Conservation (phyloP, 2,329 filamentous ascomycete genomes). For the Simplicillium aogashimaense region DNA sequence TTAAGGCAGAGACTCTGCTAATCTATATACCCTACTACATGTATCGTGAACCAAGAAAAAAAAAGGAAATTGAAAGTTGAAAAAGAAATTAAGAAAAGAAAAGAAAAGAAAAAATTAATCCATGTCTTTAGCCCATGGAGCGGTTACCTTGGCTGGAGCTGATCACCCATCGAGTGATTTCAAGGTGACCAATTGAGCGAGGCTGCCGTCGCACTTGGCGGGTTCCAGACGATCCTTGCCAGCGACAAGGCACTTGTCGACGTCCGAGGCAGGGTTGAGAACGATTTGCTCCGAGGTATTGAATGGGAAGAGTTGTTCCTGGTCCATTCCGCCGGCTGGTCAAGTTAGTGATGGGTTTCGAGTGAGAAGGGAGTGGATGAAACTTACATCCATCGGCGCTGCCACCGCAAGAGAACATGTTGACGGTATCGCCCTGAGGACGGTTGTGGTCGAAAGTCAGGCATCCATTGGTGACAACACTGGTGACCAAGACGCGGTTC, state of each 20-base stretch:
- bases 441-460: slow-evolving; percentile 38
- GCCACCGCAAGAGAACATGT: slow-evolving; percentile 41
- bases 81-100: background rate
- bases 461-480: slow-evolving; percentile 39
- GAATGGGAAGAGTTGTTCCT: slow-evolving; percentile 39
- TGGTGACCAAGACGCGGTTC: slow-evolving; percentile 34
- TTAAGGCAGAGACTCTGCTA: too few relatives aligned
- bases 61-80: background rate
- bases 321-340: slow-evolving; percentile 32
- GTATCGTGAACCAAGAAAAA: too few relatives aligned
- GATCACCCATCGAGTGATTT: background rate
- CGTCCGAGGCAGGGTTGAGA: slow-evolving; percentile 33
- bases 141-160: background rate
- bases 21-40: too few relatives aligned
- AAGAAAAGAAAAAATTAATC: background rate
- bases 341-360: background rate
- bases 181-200: background rate
- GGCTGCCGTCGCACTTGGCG: background rate
- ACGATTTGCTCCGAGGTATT: slow-evolving; percentile 27
- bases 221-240: slow-evolving; percentile 6
- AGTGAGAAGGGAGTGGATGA: background rate
- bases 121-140: background rate
- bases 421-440: slow-evolving; percentile 33
- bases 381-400: slow-evolving; percentile 34
- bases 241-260: slow-evolving; percentile 15